Percentiles rank a stretch among this genome's conserved stretches.
These are phyloP conservation scores for Globisporangium polare DNA, from an alignment of 352 stramenopile genomes.

Conservation along the genomic window DNA sequence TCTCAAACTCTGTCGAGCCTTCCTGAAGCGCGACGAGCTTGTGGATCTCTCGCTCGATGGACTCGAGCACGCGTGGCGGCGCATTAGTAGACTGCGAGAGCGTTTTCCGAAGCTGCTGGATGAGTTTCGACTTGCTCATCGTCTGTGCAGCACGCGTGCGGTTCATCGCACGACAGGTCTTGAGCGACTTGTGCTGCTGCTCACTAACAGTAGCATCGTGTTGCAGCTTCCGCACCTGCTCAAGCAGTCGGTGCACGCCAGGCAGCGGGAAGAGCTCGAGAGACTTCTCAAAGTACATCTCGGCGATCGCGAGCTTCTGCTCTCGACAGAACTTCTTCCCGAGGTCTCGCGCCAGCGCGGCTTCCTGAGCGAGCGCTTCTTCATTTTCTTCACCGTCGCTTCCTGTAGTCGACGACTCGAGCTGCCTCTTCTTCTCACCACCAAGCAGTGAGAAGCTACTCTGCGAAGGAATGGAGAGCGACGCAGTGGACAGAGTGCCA, in stretches of 20 bases:
- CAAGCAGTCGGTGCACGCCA: slow-evolving; percentile 41
- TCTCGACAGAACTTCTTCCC: slow-evolving; percentile 54
- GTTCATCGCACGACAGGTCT: neutral
- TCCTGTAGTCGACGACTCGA: neutral
- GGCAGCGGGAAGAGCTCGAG: slow-evolving; percentile 51
- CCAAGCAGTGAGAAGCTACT: neutral
- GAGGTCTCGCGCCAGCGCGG: slow-evolving; percentile 55
- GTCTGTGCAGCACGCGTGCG: neutral
- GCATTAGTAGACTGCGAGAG: slow-evolving; percentile 20
- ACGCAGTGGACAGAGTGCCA: neutral
- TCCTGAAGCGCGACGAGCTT: slow-evolving; percentile 34
- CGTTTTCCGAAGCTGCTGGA: slow-evolving; percentile 21
- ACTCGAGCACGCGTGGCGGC: slow-evolving; percentile 19
- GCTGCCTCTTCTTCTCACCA: neutral
- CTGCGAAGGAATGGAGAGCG: neutral
- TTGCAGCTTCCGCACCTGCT: slow-evolving; percentile 23
- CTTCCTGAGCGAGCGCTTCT: slow-evolving; percentile 44
- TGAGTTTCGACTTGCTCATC: slow-evolving; percentile 11
- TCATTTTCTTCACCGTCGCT: slow-evolving; percentile 27
- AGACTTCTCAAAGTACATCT: slow-evolving; percentile 61
- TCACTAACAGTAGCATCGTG: slow-evolving; percentile 3
- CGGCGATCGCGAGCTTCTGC: slow-evolving; percentile 34
- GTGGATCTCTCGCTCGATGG: slow-evolving; percentile 43
- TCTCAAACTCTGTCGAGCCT: slow-evolving; percentile 26
- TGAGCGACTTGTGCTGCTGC: neutral